Percentiles rank a stretch among this genome's conserved stretches.
These are phyloP conservation scores for Globisporangium splendens DNA, from an alignment of 352 stramenopile species.

Conservation along the genomic window DNA sequence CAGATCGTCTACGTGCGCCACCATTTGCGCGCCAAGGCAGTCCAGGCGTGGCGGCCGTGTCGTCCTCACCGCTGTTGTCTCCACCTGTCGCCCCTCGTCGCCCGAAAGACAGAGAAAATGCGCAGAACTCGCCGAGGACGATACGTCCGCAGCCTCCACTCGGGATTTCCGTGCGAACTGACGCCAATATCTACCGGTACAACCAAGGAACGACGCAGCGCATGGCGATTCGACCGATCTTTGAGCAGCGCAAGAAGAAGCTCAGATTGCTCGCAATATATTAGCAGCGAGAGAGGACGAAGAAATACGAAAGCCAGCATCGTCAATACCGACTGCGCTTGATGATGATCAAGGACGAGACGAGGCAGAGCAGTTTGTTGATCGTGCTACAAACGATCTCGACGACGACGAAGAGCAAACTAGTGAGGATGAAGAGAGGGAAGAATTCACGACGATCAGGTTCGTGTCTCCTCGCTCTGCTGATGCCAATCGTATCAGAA, in stretches of 20 bases:
- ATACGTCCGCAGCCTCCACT: slow-evolving; percentile 34
- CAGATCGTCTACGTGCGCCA: no score
- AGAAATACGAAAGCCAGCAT: neutral
- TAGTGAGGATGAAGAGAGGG: neutral
- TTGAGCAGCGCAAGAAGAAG: slow-evolving; percentile 51
- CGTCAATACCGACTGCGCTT: no score
- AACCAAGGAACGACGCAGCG: slow-evolving; percentile 45
- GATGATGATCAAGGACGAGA: neutral
- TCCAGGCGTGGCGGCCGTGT: neutral
- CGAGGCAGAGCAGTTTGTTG: neutral
- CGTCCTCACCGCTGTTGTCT: neutral
- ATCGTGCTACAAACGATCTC: no score
- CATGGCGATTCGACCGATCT: slow-evolving; percentile 70
- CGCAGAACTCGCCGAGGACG: slow-evolving; percentile 18
- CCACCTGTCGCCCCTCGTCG: slow-evolving; percentile 1
- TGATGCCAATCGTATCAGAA: neutral
- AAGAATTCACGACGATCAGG: slow-evolving; percentile 8
- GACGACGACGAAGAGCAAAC: no score
- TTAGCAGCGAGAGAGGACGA: slow-evolving; percentile 22
- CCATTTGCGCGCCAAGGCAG: neutral
- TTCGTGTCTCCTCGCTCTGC: slow-evolving; percentile 7
- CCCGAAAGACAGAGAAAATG: slow-evolving; percentile 15
- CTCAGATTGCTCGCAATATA: slow-evolving; percentile 20
- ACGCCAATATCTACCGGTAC: slow-evolving; percentile 65
- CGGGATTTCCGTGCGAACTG: slow-evolving; percentile 38